phyloP scores from a whole-genome alignment of 1,284 basidiomycete genomes.

The Moesziomyces aphidis region DNA sequence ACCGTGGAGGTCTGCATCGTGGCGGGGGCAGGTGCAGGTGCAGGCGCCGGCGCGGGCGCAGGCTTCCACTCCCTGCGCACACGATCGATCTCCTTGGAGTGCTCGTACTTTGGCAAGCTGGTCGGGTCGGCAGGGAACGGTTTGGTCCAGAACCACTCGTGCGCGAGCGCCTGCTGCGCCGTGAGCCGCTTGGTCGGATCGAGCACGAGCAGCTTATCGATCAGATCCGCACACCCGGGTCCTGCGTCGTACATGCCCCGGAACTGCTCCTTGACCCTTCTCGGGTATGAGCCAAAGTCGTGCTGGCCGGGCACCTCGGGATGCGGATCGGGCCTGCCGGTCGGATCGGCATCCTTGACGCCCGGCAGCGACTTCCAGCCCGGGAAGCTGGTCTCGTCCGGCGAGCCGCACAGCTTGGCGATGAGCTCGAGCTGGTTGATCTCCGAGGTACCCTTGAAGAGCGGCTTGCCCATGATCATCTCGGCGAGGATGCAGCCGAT shows the following conservation, averaged over 20 bases:
- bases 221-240: slow-evolving; percentile 59
- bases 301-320: slow-evolving; percentile 50
- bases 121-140: slow-evolving; percentile 63
- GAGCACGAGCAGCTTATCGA: slow-evolving; percentile 61
- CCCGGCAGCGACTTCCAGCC: slow-evolving; percentile 75
- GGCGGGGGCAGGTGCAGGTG: not conserved
- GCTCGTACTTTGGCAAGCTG: slow-evolving; percentile 64
- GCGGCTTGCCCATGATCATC: slow-evolving; percentile 89
- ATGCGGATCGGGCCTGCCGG: slow-evolving; percentile 55
- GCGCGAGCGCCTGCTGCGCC: slow-evolving; percentile 61
- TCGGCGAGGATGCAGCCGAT: slow-evolving; percentile 96
- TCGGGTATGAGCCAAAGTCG: slow-evolving; percentile 55
- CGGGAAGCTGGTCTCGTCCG: slow-evolving; percentile 80
- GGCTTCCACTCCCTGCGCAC: slow-evolving; percentile 49
- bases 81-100: slow-evolving; percentile 64
- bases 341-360: slow-evolving; percentile 63
- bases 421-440: slow-evolving; percentile 91
- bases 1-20: not conserved
- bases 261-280: slow-evolving; percentile 53
- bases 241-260: slow-evolving; percentile 46
- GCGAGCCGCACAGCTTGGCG: slow-evolving; percentile 86
- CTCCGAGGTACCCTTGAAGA: slow-evolving; percentile 88
- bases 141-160: slow-evolving; percentile 65
- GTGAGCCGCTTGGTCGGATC: slow-evolving; percentile 63
- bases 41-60: slow-evolving; percentile 13